Evolutionary conservation across 345 rosid species (phyloP).

Genomic region (Punica granatum): DNA sequence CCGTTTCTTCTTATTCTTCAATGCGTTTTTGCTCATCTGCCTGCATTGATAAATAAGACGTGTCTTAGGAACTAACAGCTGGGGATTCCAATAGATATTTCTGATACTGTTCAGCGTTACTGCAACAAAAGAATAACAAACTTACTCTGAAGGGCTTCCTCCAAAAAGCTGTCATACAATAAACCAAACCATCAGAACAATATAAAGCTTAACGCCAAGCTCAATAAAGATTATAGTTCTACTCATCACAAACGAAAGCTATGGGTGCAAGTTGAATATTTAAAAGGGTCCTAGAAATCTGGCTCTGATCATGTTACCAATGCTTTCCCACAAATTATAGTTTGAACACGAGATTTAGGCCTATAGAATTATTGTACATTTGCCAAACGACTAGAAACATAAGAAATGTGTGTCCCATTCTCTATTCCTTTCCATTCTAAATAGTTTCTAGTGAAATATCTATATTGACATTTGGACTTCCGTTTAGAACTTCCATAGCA

Average conservation of each 20-base stretch:
- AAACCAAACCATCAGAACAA: slow-evolving; percentile 1
- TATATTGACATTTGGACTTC: background rate
- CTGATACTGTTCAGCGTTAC: background rate
- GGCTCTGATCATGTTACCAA: too few relatives aligned
- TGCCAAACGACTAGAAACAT: too few relatives aligned
- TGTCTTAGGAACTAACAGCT: background rate
- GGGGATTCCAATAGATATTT: too few relatives aligned
- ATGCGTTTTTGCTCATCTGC: slow-evolving; percentile 84
- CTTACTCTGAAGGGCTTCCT: slow-evolving; percentile 56
- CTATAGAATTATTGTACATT: too few relatives aligned
- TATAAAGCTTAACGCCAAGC: background rate
- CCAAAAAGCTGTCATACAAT: slow-evolving; percentile 61
- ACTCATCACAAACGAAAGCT: background rate
- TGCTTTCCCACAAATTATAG: too few relatives aligned
- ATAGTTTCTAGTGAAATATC: background rate
- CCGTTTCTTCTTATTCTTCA: slow-evolving; percentile 83
- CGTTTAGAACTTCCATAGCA: background rate
- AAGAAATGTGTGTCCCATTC: background rate
- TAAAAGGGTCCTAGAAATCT: too few relatives aligned
- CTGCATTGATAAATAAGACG: slow-evolving; percentile 17
- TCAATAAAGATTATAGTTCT: background rate
- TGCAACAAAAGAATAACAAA: slow-evolving; percentile 6
- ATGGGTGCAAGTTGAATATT: too few relatives aligned
- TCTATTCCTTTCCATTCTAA: background rate
- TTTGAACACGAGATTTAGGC: too few relatives aligned